These are phyloP conservation scores for Hanseniaspora lindneri DNA, from an alignment of 805 yeast species.

Conservation along the genomic window DNA sequence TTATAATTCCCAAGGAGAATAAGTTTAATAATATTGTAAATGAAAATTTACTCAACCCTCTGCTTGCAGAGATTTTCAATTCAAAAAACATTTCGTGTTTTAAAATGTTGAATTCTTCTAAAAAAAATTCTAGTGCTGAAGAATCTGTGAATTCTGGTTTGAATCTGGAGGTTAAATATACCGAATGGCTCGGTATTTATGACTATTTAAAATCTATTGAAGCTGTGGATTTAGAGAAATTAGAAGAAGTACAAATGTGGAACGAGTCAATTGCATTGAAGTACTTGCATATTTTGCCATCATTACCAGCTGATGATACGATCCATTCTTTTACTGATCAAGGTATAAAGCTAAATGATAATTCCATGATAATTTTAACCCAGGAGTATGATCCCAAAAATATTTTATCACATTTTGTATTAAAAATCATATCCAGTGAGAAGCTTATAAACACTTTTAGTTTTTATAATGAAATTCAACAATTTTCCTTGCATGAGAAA, in stretches of 20 bases:
- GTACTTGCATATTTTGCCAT: conserved; percentile 2
- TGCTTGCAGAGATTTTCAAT: neutral
- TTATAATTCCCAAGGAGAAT: neutral
- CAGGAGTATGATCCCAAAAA: conserved; percentile 1
- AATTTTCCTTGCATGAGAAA: neutral
- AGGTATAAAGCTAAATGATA: conserved; percentile 1
- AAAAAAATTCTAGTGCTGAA: neutral
- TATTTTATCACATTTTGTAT: conserved; percentile 2
- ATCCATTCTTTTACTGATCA: neutral
- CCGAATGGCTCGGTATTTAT: neutral
- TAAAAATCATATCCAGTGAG: neutral
- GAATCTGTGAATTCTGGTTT: neutral
- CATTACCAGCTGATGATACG: neutral
- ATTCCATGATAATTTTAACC: neutral
- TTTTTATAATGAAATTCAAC: neutral
- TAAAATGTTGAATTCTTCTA: neutral
- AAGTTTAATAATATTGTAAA: neutral
- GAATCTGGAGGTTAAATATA: neutral
- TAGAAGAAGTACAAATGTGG: conserved; percentile 6
- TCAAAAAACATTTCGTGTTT: neutral
- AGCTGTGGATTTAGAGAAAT: neutral
- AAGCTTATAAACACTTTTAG: neutral
- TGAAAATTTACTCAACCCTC: neutral
- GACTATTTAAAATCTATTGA: neutral
- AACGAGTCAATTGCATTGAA: conserved; percentile 11